Conservation (phyloP, 441 rosid species). For the Metrosideros polymorpha region DNA sequence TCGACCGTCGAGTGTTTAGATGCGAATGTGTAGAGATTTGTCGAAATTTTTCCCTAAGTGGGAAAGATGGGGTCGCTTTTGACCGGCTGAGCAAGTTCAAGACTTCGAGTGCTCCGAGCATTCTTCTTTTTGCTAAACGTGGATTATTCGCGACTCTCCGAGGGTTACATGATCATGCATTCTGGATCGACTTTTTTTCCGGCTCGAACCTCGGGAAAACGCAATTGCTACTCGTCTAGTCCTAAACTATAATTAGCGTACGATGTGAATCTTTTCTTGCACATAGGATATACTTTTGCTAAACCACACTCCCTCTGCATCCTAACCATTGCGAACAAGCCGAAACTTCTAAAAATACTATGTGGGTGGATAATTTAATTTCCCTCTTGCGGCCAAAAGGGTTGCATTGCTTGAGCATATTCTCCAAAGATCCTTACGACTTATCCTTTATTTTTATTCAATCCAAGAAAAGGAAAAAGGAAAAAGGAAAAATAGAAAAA, state of each 20-base stretch:
- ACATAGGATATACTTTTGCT: not conserved
- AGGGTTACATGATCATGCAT: not conserved
- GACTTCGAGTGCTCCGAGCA: not conserved
- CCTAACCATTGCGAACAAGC: not conserved
- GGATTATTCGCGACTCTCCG: fast-evolving
- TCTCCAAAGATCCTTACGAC: not conserved
- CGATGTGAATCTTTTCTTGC: not conserved
- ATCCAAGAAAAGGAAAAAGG: not conserved
- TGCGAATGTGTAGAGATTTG: not conserved
- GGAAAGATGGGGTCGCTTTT: fast-evolving
- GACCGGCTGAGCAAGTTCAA: fast-evolving
- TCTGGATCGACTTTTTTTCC: not conserved
- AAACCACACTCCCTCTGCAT: not conserved
- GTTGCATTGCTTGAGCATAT: not conserved
- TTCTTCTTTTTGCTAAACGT: not conserved
- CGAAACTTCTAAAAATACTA: not conserved
- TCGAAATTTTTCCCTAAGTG: fast-evolving
- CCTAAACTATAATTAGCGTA: not conserved
- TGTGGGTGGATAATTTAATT: not conserved
- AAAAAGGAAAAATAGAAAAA: fast-evolving
- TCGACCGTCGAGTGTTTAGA: not conserved
- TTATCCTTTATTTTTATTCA: not conserved
- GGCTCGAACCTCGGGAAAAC: not conserved
- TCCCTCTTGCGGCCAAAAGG: not conserved
- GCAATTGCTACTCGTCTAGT: not conserved